phyloP scores from a whole-genome alignment of 2,329 filamentous ascomycete genomes.

The Pseudogymnoascus sp. region DNA sequence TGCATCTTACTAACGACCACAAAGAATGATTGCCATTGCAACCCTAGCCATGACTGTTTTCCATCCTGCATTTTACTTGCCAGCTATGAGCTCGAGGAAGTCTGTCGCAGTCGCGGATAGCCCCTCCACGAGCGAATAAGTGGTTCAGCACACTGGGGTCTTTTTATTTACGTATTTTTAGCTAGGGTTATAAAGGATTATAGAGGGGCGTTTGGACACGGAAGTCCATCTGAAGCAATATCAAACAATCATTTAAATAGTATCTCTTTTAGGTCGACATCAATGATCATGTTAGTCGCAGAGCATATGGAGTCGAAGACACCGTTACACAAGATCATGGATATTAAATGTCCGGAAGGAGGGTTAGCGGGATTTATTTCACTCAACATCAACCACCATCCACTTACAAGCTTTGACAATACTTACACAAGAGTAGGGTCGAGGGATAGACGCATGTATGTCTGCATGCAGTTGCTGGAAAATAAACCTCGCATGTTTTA shows the following conservation, averaged over 20 bases:
- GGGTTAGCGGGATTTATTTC: too few relatives aligned
- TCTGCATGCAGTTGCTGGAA: too few relatives aligned
- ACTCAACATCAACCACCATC: too few relatives aligned
- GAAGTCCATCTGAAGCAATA: background rate
- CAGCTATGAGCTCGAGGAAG: background rate
- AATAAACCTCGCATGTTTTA: too few relatives aligned
- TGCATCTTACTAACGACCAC: slow-evolving; percentile 10
- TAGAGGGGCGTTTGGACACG: slow-evolving; percentile 5
- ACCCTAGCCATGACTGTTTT: slow-evolving; percentile 43
- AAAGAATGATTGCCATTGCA: slow-evolving; percentile 42
- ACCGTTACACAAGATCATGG: too few relatives aligned
- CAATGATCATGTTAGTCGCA: too few relatives aligned
- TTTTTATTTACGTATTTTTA: background rate
- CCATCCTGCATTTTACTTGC: slow-evolving; percentile 46
- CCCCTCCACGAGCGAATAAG: background rate
- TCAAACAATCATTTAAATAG: background rate
- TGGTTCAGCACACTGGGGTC: background rate
- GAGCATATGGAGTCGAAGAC: too few relatives aligned
- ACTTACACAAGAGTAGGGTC: too few relatives aligned
- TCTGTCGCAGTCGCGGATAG: background rate
- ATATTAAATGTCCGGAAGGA: too few relatives aligned
- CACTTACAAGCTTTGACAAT: too few relatives aligned
- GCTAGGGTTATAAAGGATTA: background rate
- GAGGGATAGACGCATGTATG: too few relatives aligned
- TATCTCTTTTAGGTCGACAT: too few relatives aligned